Conservation (phyloP, 2,329 filamentous ascomycete species). For the Colletotrichum sp. region DNA sequence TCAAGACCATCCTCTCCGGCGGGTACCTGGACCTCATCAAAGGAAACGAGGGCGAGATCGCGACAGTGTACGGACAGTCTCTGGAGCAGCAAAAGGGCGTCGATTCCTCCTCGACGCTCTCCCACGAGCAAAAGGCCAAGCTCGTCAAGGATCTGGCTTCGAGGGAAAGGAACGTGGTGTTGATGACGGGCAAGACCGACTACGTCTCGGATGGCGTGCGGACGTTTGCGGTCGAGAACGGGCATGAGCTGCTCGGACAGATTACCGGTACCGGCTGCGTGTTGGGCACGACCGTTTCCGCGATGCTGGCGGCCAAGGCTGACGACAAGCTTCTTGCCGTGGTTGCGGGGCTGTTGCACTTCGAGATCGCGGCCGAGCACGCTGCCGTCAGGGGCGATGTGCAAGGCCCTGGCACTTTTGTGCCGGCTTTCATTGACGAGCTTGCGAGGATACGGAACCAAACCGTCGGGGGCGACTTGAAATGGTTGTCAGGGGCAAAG, state of each 20-base stretch:
- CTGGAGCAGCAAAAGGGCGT: constrained; percentile 77
- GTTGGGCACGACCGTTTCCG: constrained; percentile 81
- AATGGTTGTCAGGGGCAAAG: constrained; percentile 59
- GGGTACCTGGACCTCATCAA: constrained; percentile 91
- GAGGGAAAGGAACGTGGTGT: constrained; percentile 72
- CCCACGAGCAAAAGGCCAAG: constrained; percentile 53
- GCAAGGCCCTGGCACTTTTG: constrained; percentile 83
- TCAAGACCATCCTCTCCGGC: constrained; percentile 71
- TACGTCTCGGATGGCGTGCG: constrained; percentile 76
- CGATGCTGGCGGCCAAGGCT: constrained; percentile 69
- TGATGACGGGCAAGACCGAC: constrained; percentile 84
- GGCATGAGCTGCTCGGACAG: constrained; percentile 71
- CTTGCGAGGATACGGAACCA: constrained; percentile 55
- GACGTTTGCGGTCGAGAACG: constrained; percentile 75
- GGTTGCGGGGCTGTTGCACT: constrained; percentile 76
- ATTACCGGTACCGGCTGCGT: constrained; percentile 87
- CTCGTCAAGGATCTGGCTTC: constrained; percentile 72
- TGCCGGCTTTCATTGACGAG: constrained; percentile 84
- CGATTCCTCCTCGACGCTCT: constrained; percentile 68
- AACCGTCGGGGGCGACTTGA: constrained; percentile 49
- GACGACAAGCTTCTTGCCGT: constrained; percentile 74
- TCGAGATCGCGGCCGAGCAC: constrained; percentile 74
- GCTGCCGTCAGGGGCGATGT: constrained; percentile 71
- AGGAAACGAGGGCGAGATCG: constrained; percentile 90
- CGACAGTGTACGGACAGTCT: constrained; percentile 67